These are phyloP conservation scores for Ophiocordyceps robertsii DNA, from an alignment of 2,329 filamentous ascomycete genomes.

Conservation along the genomic window DNA sequence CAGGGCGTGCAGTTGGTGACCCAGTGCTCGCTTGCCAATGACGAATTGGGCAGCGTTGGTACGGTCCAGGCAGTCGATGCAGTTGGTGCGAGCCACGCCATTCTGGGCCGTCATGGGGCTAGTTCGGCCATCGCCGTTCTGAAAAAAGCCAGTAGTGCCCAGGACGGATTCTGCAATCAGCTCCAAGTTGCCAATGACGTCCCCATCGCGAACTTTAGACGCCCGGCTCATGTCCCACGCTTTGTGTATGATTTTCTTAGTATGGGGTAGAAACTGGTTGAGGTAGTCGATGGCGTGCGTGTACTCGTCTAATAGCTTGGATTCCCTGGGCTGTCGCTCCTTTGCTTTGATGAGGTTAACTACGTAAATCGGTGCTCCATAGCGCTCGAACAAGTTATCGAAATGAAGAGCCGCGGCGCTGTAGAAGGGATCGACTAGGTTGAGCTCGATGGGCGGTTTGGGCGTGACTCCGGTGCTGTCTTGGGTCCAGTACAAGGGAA, in stretches of 20 bases:
- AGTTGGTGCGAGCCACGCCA: slow-evolving; percentile 88
- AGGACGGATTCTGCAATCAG: slow-evolving; percentile 80
- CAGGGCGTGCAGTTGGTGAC: slow-evolving; percentile 81
- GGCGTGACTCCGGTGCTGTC: slow-evolving; percentile 91
- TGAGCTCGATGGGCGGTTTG: slow-evolving; percentile 91
- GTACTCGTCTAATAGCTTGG: slow-evolving; percentile 78
- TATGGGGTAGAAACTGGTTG: slow-evolving; percentile 78
- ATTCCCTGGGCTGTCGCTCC: slow-evolving; percentile 81
- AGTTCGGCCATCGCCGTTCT: slow-evolving; percentile 66
- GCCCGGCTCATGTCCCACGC: slow-evolving; percentile 98
- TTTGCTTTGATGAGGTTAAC: slow-evolving; percentile 83
- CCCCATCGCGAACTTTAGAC: slow-evolving; percentile 79
- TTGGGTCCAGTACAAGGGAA: slow-evolving; percentile 94
- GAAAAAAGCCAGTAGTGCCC: slow-evolving; percentile 81
- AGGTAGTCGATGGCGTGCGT: slow-evolving; percentile 80
- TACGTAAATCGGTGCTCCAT: slow-evolving; percentile 83
- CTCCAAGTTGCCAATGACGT: slow-evolving; percentile 88
- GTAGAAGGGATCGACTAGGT: slow-evolving; percentile 93
- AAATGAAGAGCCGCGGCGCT: slow-evolving; percentile 88
- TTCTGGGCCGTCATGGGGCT: slow-evolving; percentile 63
- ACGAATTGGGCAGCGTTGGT: slow-evolving; percentile 98
- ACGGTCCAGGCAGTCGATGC: slow-evolving; percentile 92
- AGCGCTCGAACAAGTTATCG: slow-evolving; percentile 84
- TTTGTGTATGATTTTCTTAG: slow-evolving; percentile 81
- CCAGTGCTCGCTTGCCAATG: slow-evolving; percentile 86